These are phyloP conservation scores for Tetradesmus obliquus DNA, from an alignment of 139 green algal species.

Conservation along the genomic window DNA sequence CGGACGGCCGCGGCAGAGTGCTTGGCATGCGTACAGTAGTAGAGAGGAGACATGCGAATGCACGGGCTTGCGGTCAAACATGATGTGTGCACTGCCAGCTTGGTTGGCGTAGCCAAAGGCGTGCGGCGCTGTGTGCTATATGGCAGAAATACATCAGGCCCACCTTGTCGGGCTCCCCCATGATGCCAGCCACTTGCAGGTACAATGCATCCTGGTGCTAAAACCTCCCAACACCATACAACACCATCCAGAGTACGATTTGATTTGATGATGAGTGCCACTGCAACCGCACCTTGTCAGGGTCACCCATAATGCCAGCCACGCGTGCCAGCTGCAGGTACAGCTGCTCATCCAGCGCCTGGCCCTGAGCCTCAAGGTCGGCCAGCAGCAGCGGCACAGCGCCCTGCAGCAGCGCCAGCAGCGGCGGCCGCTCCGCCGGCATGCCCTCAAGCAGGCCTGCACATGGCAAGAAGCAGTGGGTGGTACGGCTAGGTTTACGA, in stretches of 20 bases:
- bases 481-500: no score
- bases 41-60: no score
- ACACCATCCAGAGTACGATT: no score
- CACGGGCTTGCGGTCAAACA: no score
- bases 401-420: slow-evolving; percentile 7
- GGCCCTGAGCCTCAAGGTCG: not conserved
- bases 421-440: not conserved
- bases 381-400: not conserved
- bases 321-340: slow-evolving; percentile 45
- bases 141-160: not conserved
- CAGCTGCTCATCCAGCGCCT: slow-evolving; percentile 25
- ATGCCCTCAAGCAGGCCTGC: not conserved
- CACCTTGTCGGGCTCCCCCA: not conserved
- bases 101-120: no score
- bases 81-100: not conserved
- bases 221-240: not conserved
- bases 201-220: not conserved
- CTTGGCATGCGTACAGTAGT: slow-evolving; percentile 30
- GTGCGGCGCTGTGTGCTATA: not conserved
- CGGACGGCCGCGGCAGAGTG: not conserved
- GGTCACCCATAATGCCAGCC: slow-evolving; percentile 53
- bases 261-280: not conserved
- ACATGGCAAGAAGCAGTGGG: not conserved
- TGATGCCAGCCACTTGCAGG: not conserved
- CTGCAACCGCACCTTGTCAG: slow-evolving; percentile 51